phyloP scores from a whole-genome alignment of 441 rosid genomes.

The Theobroma grandiflorum region DNA sequence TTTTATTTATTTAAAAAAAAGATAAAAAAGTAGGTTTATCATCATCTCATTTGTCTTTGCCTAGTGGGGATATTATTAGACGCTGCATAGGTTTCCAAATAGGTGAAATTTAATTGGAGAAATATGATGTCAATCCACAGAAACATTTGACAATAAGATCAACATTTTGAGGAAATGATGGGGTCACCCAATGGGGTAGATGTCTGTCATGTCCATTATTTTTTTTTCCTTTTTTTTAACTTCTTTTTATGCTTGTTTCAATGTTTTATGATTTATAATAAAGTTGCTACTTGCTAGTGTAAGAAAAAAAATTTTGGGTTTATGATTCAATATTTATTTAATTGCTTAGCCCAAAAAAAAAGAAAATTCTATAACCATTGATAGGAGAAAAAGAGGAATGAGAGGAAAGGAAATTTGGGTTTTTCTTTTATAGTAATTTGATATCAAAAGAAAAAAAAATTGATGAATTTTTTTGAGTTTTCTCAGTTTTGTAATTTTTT shows the following conservation, averaged over 20 bases:
- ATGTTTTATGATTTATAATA: background rate
- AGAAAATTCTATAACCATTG: too few species aligned
- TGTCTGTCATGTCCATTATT: background rate
- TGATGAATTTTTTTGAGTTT: too few species aligned
- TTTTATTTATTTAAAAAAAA: background rate
- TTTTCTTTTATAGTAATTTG: too few species aligned
- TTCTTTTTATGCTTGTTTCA: background rate
- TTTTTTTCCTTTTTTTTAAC: background rate
- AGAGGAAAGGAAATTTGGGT: too few species aligned
- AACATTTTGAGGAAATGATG: background rate
- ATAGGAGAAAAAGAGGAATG: too few species aligned
- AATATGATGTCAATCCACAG: conserved; percentile 16
- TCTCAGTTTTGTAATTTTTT: too few species aligned
- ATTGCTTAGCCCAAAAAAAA: too few species aligned
- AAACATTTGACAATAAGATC: background rate
- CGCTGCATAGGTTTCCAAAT: conserved; percentile 35
- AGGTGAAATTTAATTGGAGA: conserved; percentile 29
- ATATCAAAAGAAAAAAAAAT: too few species aligned
- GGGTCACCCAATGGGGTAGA: conserved; percentile 1
- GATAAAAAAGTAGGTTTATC: conserved; percentile 11
- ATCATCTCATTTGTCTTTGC: conserved; percentile 23
- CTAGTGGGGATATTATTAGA: conserved; percentile 35
- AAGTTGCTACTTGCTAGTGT: too few species aligned
- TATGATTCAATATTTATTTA: too few species aligned
- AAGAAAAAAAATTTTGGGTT: too few species aligned